phyloP scores from a whole-genome alignment of 768 basidiomycete genomes.

The Lenzites betulinus region DNA sequence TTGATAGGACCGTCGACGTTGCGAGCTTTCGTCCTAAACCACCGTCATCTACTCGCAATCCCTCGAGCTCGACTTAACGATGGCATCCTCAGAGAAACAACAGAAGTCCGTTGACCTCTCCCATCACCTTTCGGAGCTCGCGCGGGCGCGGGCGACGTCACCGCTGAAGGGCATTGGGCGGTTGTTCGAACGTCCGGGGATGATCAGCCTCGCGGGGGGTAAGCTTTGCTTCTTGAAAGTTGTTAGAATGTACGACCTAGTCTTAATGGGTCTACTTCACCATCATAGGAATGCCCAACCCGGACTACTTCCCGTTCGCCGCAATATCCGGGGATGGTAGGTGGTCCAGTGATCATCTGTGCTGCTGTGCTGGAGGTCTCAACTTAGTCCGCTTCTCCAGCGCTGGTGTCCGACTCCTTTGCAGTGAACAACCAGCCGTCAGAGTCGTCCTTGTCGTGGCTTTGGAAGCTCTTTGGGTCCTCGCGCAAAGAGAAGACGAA shows the following conservation, averaged over 20 bases:
- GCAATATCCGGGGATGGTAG: constrained; percentile 53
- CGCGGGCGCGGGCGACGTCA: constrained; percentile 50
- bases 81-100: constrained; percentile 34
- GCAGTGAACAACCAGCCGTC: constrained; percentile 36
- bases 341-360: constrained; percentile 1
- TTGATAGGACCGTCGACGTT: neutral
- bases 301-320: constrained; percentile 72
- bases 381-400: constrained; percentile 3
- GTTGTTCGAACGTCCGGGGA: constrained; percentile 54
- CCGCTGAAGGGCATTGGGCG: constrained; percentile 70
- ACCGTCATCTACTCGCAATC: constrained; percentile 6
- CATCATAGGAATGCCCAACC: constrained; percentile 58
- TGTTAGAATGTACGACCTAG: neutral
- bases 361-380: neutral
- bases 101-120: constrained; percentile 63
- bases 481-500: constrained; percentile 45
- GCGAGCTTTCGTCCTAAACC: neutral
- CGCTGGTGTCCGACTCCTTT: constrained; percentile 52
- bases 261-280: too few species aligned
- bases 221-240: neutral
- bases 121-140: constrained; percentile 65
- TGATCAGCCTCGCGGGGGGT: constrained; percentile 74
- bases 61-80: constrained; percentile 3
- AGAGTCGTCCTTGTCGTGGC: constrained; percentile 48
- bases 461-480: constrained; percentile 55